Percentiles rank a stretch among this genome's conserved stretches.
phyloP scores from a whole-genome alignment of 228 moss, liverwort and hornwort genomes.

The Sphagnum fallax region DNA sequence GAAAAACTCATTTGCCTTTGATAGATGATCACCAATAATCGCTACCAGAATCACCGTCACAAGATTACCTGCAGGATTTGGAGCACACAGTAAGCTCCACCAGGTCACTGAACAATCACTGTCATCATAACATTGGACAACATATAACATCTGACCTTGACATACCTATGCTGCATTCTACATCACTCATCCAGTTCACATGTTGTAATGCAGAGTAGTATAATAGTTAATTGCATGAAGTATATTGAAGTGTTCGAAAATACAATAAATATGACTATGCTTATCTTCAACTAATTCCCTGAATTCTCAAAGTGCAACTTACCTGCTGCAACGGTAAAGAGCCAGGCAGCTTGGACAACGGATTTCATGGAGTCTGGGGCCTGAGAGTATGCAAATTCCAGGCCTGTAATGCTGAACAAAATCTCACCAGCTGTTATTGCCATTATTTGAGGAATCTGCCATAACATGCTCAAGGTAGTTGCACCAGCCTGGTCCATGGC shows the following conservation, averaged over 20 bases:
- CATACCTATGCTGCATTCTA: neutral
- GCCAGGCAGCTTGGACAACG: conserved; percentile 80
- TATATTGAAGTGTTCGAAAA: neutral
- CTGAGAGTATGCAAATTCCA: conserved; percentile 92
- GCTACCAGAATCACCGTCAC: conserved; percentile 81
- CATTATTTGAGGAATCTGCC: conserved; percentile 79
- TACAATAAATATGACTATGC: too few relatives aligned
- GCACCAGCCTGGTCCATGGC: conserved; percentile 35
- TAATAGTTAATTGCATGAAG: neutral
- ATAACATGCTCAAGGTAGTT: conserved; percentile 52
- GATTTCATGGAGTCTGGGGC: conserved; percentile 95
- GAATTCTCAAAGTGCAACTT: conserved; percentile 1
- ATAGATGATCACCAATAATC: conserved; percentile 57
- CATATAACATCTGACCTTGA: neutral
- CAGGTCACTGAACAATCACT: neutral
- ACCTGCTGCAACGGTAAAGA: conserved; percentile 86
- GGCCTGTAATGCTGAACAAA: conserved; percentile 89
- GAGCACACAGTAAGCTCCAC: neutral
- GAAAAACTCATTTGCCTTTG: conserved; percentile 77
- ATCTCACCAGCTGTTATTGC: conserved; percentile 89
- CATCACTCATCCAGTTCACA: neutral
- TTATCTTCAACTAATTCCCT: too few relatives aligned
- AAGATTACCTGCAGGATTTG: conserved; percentile 66
- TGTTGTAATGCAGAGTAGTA: neutral
- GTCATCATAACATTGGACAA: conserved; percentile 1